Evolutionary conservation across 2,329 filamentous ascomycete species (phyloP).

Genomic region (Pseudodiploospora longispora): DNA sequence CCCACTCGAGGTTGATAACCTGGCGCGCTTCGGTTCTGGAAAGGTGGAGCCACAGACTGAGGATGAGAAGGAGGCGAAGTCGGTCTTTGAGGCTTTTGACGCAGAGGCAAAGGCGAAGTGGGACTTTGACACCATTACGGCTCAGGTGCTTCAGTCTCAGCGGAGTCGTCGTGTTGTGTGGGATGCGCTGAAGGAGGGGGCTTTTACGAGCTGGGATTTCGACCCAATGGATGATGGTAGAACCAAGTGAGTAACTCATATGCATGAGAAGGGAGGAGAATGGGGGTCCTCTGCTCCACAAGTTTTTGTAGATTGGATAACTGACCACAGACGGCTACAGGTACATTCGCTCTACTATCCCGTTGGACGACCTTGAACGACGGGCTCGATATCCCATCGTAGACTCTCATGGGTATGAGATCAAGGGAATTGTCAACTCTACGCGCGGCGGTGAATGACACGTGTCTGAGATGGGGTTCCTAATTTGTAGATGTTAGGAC

Average conservation of each 20-base stretch:
- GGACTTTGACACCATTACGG: constrained; percentile 72
- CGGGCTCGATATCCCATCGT: constrained; percentile 64
- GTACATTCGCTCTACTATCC: constrained; percentile 79
- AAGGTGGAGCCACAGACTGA: constrained; percentile 31
- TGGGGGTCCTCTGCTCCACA: constrained; percentile 9
- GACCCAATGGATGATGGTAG: constrained; percentile 64
- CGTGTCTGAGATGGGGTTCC: neutral
- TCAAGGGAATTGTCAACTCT: constrained; percentile 30
- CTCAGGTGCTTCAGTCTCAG: constrained; percentile 68
- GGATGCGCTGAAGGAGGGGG: constrained; percentile 67
- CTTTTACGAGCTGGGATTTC: constrained; percentile 78
- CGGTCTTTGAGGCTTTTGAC: constrained; percentile 57
- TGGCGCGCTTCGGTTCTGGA: constrained; percentile 38
- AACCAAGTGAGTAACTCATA: constrained; percentile 45
- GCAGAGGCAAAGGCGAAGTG: constrained; percentile 67
- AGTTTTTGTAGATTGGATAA: constrained; percentile 19
- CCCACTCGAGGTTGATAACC: constrained; percentile 68
- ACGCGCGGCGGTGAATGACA: constrained; percentile 17
- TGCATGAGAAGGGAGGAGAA: constrained; percentile 10
- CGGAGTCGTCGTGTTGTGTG: constrained; percentile 72
- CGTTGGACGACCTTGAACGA: constrained; percentile 72
- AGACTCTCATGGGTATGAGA: constrained; percentile 45
- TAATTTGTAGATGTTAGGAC: too few species aligned
- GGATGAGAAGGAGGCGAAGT: constrained; percentile 38
- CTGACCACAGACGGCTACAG: constrained; percentile 34